Conservation (phyloP, 2,329 filamentous ascomycete species). For the Colletotrichum endophyticum region DNA sequence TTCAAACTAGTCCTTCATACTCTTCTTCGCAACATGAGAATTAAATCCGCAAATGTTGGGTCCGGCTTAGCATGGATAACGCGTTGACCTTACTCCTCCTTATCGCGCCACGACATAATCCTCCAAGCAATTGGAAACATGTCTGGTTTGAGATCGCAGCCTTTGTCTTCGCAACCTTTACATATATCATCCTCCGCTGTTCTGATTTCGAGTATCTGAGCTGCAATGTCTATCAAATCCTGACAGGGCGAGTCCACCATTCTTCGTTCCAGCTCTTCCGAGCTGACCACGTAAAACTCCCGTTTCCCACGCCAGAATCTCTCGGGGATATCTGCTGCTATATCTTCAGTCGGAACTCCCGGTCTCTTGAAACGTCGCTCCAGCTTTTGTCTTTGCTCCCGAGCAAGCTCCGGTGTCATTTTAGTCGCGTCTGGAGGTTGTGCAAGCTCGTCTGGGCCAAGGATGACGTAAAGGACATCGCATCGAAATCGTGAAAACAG, state of each 20-base stretch:
- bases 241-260: not conserved
- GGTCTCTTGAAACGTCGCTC: not conserved
- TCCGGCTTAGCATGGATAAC: fast-evolving
- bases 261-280: not conserved
- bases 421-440: fast-evolving
- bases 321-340: not conserved
- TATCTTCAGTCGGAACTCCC: not conserved
- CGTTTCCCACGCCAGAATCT: not conserved
- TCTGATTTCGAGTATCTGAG: not conserved
- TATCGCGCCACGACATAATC: not conserved
- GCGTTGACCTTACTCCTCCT: not conserved
- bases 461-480: not conserved
- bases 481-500: not conserved
- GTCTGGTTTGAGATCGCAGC: not conserved
- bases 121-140: not conserved
- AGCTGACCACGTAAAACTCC: not conserved
- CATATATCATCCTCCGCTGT: not conserved
- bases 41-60: fast-evolving
- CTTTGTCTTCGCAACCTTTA: not conserved
- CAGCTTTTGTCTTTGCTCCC: not conserved
- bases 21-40: not conserved
- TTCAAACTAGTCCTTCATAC: fast-evolving
- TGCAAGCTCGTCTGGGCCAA: not conserved
- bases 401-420: not conserved
- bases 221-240: not conserved